Percentiles rank a stretch among this genome's conserved stretches.
These are phyloP conservation scores for Ophidiomyces ophidiicola DNA, from an alignment of 2,329 filamentous ascomycete genomes.

Conservation along the genomic window DNA sequence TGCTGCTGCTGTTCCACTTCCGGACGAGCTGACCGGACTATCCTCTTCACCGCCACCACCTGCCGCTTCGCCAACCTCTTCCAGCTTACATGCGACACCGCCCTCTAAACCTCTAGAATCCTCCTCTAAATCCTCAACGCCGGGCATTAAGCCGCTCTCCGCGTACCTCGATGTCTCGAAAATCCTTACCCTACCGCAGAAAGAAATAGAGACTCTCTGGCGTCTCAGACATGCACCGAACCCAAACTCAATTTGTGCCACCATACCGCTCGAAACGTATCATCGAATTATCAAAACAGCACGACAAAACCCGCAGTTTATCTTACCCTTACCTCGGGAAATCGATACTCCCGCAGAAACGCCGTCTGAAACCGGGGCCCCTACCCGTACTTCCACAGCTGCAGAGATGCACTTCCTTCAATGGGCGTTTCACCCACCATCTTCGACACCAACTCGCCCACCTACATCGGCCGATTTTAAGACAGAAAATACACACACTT, in stretches of 20 bases:
- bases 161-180: constrained; percentile 72
- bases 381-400: constrained; percentile 43
- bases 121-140: constrained; percentile 37
- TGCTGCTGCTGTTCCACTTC: constrained; percentile 21
- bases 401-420: constrained; percentile 94
- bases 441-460: constrained; percentile 25
- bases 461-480: constrained; percentile 18
- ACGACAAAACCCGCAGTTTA: constrained; percentile 69
- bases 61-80: constrained; percentile 26
- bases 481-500: constrained; percentile 45
- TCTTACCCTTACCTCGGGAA: constrained; percentile 61
- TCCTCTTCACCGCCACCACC: constrained; percentile 16
- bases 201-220: constrained; percentile 83
- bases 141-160: constrained; percentile 51
- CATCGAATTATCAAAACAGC: constrained; percentile 58
- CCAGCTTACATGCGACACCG: constrained; percentile 19
- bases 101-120: constrained; percentile 27
- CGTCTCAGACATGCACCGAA: constrained; percentile 69
- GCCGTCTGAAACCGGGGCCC: constrained; percentile 16
- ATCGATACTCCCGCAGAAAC: constrained; percentile 19
- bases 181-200: constrained; percentile 55
- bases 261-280: constrained; percentile 65
- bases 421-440: constrained; percentile 73
- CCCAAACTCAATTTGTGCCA: constrained; percentile 67
- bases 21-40: constrained; percentile 11